Base-by-base conservation (phyloP, 2,329 filamentous ascomycete species). In the Colletotrichum simmondsii region DNA sequence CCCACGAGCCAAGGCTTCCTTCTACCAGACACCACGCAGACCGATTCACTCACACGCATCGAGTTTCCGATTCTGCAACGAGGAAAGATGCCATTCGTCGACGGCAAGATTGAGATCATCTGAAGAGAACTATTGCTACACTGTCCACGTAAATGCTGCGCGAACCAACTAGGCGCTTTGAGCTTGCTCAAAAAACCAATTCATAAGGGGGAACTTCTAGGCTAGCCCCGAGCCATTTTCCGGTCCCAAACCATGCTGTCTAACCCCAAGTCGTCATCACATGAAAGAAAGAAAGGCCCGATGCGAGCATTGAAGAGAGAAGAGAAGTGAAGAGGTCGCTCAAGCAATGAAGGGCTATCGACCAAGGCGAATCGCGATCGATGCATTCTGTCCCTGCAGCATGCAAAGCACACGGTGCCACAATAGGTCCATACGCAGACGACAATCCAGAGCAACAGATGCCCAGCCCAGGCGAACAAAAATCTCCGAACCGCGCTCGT, bases 111-210 rank as follows among this genome's bases (percentile, higher is more conserved):
- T 72, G 65, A 49, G 49, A 65, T 70, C 37, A 14, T 65, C 22
- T 57, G 60, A 65, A 61, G 37, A 14, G 56, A 60, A 65, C 22
- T 70, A 72, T 67, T 57, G 60, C 65, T 52, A 65, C 70, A 70
- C 2, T 30, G 42, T 24, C 32, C 42, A 22, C 59, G 32, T 11
- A 53, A 68, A 42, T n/a, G 58, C n/a, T 59, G 22, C 30, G 53
- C 54, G n/a, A 46, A 60, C 61, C 28, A 52, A 62, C 10, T 37
- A 22, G 19, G 49, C 37, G 2, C 30, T 49, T 26, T 35, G 49
- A 64, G 24, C 67, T 73, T 28, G 56, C 67, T 52, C 57, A 42
- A 49, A 7, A 65, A 11, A 22, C 49, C 54, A 10, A 16, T 7
- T 8, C 24, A 35, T 12, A 30, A 22, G 42, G 46, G 32, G 26